Evolutionary conservation across 2,329 filamentous ascomycete genomes (phyloP), one percentile per base, ranked within the genome.

Genomic region (Apiospora saccharicola): DNA sequence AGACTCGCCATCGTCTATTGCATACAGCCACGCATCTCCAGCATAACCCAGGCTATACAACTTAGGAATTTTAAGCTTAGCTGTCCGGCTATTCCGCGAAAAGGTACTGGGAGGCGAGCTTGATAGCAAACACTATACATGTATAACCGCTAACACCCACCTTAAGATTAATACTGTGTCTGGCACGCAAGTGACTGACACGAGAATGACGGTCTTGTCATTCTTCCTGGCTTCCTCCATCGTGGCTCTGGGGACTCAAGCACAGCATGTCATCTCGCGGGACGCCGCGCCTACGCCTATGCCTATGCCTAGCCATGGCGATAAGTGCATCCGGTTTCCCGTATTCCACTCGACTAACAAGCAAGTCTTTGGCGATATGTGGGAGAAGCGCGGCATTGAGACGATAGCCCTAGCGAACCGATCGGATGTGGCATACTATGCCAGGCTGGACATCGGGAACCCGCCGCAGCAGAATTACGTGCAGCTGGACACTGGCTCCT

Each of bases 401-500:
- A 83, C 86, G 68, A 78, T 87, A 3, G 78, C 82, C 68, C 79
- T 89, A 41, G 84, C 85, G 44, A 88, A 88, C 79, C 83, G 86
- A 24, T 85, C 85, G 4, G 87, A 89, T 75, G 83, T 89, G 37
- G 86, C 87, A 64, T 89, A 89, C 78, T 89, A 88, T 75, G 86
- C 85, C 6, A 19, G 73, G 85, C 83, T 89, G 74, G 82, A 83
- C 72, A 86, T 90, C 68, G 89, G 89, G 67, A 89, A 84, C 3
- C 89, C 89, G 19, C 80, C 85, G 1, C 88, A 90, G 74, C 76
- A 83, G 1, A 84, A 90, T 69, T 87, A 83, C 71, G 86, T 89
- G 14, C 87, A 89, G 77, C 79, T 90, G 71, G 89, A 90, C 77
- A 90, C 89, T 0, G 88, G 89, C 67, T 90, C 88, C 13, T 90